Evolutionary conservation across 1,139 yeast species (phyloP), one percentile per base, ranked within the genome.

Genomic region (Nematodospora anomalae): DNA sequence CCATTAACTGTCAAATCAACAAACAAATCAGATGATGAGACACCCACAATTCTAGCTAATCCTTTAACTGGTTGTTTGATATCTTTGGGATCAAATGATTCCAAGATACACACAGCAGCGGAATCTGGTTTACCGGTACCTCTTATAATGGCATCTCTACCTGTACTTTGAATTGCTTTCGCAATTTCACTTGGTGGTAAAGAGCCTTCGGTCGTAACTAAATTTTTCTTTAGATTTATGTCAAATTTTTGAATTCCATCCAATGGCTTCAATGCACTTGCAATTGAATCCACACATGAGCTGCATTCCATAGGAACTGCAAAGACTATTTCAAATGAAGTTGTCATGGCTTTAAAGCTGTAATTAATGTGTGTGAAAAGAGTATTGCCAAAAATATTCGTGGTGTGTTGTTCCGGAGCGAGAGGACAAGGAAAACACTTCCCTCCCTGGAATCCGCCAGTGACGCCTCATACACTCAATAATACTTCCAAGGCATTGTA

Each of bases 61-160:
- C 97, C 97, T 52, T 83, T 79, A 22, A 90, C 95, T 0, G 94
- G 87, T 36, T 75, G 73, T 16, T 48, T 47, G 22, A 45, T 46
- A 45, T 80, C 80, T 35, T 64, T 61, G 1, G 63, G 50, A 40
- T 70, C 78, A 51, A 83, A 84, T 12, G 85, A 74, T 55, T 92
- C 97, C 40, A 90, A 62, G 33, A 90, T 90, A 46, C 95, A 81
- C 21, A 90, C 97, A 0, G 96, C 97, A 0, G 97, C 96, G 16
- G 90, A 77, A 55, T 90, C 83, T 14, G 95, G 83, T 37, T 71
- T 70, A 2, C 97, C 97, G 0, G 96, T 80, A 4, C 98, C 98
- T 44, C 97, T 71, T 24, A 90, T 83, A 45, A 90, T 86, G 7
- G 96, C 96, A 55, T 90, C 97, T 48, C 79, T 77, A 2, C 97